phyloP scores from a whole-genome alignment of 495 filamentous ascomycete species.

The Aspergillus avenaceus region DNA sequence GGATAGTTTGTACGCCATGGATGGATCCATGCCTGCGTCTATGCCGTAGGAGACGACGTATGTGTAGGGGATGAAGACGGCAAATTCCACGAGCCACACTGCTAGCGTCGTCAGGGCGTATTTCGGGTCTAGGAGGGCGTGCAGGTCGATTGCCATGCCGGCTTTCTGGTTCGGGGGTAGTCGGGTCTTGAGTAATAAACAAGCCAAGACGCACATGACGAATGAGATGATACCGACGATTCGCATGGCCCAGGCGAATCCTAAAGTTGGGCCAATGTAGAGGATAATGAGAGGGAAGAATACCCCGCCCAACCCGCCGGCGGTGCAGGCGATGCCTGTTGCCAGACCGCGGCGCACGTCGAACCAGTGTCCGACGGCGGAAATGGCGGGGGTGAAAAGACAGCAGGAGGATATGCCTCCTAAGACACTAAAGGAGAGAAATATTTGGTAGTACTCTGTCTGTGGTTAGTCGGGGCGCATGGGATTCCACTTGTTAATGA shows the following conservation, averaged over 20 bases:
- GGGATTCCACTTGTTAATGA: slow-evolving; percentile 2
- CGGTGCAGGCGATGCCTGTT: slow-evolving; percentile 68
- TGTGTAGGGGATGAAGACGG: slow-evolving; percentile 65
- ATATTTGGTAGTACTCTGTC: slow-evolving; percentile 39
- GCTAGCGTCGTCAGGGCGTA: slow-evolving; percentile 51
- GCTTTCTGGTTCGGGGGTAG: slow-evolving; percentile 15
- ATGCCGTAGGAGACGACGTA: slow-evolving; percentile 64
- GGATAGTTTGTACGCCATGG: slow-evolving; percentile 54
- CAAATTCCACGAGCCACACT: slow-evolving; percentile 71
- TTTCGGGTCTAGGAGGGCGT: slow-evolving; percentile 25
- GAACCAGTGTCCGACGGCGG: slow-evolving; percentile 66
- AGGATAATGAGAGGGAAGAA: slow-evolving; percentile 71
- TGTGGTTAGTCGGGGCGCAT: slow-evolving; percentile 49
- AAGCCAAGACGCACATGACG: slow-evolving; percentile 33
- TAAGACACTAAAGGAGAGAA: slow-evolving; percentile 35
- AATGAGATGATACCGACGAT: slow-evolving; percentile 64
- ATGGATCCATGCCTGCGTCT: slow-evolving; percentile 8
- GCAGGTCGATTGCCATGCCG: slow-evolving; percentile 16
- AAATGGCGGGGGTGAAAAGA: slow-evolving; percentile 61
- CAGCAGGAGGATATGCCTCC: slow-evolving; percentile 32
- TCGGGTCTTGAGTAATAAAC: slow-evolving; percentile 21
- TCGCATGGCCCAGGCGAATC: slow-evolving; percentile 70
- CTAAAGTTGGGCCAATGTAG: slow-evolving; percentile 53
- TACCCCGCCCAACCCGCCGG: slow-evolving; percentile 66
- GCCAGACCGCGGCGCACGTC: slow-evolving; percentile 62